phyloP scores from a whole-genome alignment of 352 stramenopile genomes.

The Pythium sp. region DNA sequence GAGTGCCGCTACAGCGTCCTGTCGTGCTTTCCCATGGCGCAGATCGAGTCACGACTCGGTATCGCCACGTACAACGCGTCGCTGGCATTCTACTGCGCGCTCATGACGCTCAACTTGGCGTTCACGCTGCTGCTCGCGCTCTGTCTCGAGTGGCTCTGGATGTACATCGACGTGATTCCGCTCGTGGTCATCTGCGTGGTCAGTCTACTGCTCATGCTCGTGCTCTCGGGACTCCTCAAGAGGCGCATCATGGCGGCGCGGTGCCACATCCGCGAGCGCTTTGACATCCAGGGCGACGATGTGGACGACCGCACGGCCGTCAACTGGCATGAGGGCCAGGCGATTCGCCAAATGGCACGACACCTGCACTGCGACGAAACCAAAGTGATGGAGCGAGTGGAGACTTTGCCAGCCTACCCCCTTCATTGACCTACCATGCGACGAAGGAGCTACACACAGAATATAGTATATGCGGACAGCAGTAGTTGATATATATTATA shows the following conservation, averaged over 20 bases:
- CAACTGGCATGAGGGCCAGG: background rate
- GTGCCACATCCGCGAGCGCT: slow-evolving; percentile 2
- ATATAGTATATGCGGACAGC: too few relatives aligned
- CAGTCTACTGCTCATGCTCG: background rate
- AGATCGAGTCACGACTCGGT: slow-evolving; percentile 1
- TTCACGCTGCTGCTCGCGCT: background rate
- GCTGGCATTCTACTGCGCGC: background rate
- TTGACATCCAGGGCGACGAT: background rate
- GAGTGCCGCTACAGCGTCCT: background rate
- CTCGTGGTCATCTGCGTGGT: slow-evolving; percentile 1
- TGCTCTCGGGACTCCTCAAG: background rate
- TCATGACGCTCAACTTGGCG: background rate
- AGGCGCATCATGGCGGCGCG: background rate
- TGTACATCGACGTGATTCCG: background rate
- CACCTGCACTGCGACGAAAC: background rate
- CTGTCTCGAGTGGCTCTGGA: slow-evolving; percentile 1
- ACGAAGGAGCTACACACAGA: too few relatives aligned
- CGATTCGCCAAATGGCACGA: slow-evolving; percentile 1
- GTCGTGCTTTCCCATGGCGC: slow-evolving; percentile 4
- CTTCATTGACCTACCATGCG: background rate
- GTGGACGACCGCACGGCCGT: background rate
- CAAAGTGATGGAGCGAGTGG: background rate
- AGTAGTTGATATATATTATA: too few relatives aligned
- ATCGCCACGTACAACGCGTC: slow-evolving; percentile 2
- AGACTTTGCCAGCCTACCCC: background rate